Base-by-base conservation (phyloP, 495 filamentous ascomycete genomes). In the Aspergillus homomorphus region DNA sequence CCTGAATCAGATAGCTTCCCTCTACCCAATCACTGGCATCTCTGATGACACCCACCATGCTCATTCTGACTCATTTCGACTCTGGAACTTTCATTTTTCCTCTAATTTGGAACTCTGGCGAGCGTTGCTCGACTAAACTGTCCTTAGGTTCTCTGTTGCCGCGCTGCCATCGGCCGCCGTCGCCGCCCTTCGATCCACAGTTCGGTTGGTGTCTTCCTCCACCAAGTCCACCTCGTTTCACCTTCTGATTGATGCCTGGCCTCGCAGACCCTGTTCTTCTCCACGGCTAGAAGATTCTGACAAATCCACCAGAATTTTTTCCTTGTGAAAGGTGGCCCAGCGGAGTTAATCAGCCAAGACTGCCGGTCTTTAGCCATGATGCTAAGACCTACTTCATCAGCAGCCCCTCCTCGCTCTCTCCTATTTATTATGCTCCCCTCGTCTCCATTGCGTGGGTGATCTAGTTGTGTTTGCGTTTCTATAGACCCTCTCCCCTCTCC, bases 271-370 rank as follows among this genome's bases (percentile, higher is more conserved):
- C 33, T 38, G 33, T 14, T 14, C 33, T 38, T 38, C 33, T 38
- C 33, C 33, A 38, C 33, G 33, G 33, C 33, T 38, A 38, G 33
- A 38, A 38, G 33, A 38, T 38, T 28, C 48, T 51, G 23, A 51
- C 48, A 51, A 51, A 51, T 51, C 48, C 24, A 18, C 48, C 28
- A 24, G 14, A 51, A 30, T 33, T 51, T 38, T 38, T 51, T 51
- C 19, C 45, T 22, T 24, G 23, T 18, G 18, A 51, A 51, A 51
- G 18, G 22, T 51, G 23, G 23, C 22, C 22, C 23, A 18, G 7
- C 20, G 21, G 48, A 24, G 23, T 51, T 51, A 51, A 28, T n/a
- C 48, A 28, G 24, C 22, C 2, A 4, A 18, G 28, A 14, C 14
- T n/a, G 10, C 12, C 22, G n/a, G 22, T 16, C 10, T 26, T 28